Evolutionary conservation across 352 stramenopile genomes (phyloP).

Genomic region (Globisporangium ultimum): DNA sequence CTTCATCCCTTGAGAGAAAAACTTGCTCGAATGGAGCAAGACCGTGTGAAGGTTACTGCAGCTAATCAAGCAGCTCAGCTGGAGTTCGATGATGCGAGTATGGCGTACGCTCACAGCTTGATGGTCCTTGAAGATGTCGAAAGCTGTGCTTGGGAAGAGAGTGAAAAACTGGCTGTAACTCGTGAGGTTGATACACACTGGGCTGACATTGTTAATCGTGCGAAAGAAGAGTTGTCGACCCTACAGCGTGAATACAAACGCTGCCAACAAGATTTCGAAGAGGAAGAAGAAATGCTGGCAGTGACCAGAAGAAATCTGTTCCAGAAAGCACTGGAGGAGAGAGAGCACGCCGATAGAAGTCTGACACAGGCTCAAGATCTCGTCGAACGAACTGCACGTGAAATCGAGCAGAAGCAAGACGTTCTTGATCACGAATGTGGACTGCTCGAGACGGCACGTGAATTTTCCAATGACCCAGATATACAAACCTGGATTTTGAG

Average conservation of each 20-base stretch:
- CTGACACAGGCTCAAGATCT: conserved; percentile 9
- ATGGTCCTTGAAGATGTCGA: conserved; percentile 44
- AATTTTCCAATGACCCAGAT: conserved; percentile 28
- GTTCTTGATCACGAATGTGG: conserved; percentile 24
- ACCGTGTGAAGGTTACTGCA: conserved; percentile 18
- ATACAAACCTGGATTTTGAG: conserved; percentile 30
- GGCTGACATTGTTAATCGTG: conserved; percentile 17
- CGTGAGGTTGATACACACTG: conserved; percentile 26
- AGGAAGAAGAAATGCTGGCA: conserved; percentile 19
- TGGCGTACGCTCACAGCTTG: conserved; percentile 16
- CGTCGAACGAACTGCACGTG: conserved; percentile 13
- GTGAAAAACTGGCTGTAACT: conserved; percentile 11
- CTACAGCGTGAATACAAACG: conserved; percentile 18
- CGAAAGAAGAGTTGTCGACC: conserved; percentile 14
- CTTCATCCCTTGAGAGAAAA: conserved; percentile 26
- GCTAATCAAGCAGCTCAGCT: conserved; percentile 12
- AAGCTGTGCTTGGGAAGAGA: conserved; percentile 25
- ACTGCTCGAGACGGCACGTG: conserved; percentile 25
- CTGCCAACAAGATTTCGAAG: conserved; percentile 19
- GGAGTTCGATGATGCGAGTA: conserved; percentile 15
- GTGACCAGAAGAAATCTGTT: conserved; percentile 4
- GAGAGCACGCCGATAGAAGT: conserved; percentile 10
- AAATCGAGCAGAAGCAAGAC: conserved; percentile 22
- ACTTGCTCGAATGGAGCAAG: conserved; percentile 12
- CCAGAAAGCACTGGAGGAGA: conserved; percentile 4